phyloP scores from a whole-genome alignment of 1,139 yeast genomes.

The Debaryomycetaceae sp. region DNA sequence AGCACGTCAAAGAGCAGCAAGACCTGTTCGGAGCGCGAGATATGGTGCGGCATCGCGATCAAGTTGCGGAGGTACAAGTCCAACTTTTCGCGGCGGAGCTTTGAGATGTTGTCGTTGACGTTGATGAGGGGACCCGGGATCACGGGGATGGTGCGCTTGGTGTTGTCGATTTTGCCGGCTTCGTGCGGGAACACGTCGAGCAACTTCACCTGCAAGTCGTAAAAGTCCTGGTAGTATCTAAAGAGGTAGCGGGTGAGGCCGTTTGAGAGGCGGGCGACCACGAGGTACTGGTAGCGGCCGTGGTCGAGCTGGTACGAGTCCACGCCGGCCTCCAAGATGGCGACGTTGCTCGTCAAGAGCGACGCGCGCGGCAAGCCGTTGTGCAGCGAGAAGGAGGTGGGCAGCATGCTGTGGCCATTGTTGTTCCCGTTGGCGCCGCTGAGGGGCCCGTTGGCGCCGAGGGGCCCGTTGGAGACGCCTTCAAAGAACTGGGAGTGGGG shows the following conservation, averaged over 20 bases:
- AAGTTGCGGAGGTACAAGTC: conserved; percentile 74
- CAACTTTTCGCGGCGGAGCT: conserved; percentile 74
- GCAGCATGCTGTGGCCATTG: neutral
- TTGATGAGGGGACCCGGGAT: conserved; percentile 95
- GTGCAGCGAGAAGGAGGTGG: conserved; percentile 2
- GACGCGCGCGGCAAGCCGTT: conserved; percentile 16
- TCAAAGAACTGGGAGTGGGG: conserved; percentile 33
- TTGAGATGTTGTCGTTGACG: conserved; percentile 81
- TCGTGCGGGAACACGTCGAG: conserved; percentile 83
- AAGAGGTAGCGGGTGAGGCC: conserved; percentile 66
- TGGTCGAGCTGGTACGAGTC: conserved; percentile 75
- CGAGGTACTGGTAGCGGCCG: conserved; percentile 83
- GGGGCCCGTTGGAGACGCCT: conserved; percentile 12
- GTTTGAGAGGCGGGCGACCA: conserved; percentile 58
- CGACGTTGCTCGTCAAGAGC: conserved; percentile 20
- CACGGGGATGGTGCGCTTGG: conserved; percentile 71
- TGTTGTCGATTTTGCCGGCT: conserved; percentile 77
- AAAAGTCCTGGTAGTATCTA: conserved; percentile 91
- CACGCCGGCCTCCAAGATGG: conserved; percentile 55
- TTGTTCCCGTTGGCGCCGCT: no score
- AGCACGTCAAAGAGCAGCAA: conserved; percentile 59
- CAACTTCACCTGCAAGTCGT: conserved; percentile 80
- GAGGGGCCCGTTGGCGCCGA: neutral
- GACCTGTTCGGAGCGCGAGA: conserved; percentile 62
- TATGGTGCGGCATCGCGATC: conserved; percentile 64